Evolutionary conservation across 176 grass and related monocot species (phyloP).

Genomic region (Eragrostis curvula): DNA sequence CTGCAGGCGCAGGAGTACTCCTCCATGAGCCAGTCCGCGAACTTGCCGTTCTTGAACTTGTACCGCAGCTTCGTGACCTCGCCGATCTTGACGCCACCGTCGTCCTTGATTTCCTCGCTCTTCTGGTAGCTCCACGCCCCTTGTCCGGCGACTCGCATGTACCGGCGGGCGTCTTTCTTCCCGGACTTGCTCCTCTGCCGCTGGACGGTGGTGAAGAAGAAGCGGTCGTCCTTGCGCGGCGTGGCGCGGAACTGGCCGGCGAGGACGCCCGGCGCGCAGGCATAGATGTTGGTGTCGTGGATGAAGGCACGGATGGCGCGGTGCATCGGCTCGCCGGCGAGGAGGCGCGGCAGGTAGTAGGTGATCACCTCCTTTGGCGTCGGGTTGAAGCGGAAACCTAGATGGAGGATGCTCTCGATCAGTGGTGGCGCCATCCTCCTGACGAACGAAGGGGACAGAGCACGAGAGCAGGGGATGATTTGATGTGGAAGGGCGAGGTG

Average conservation of each 20-base stretch:
- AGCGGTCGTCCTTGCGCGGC: background rate
- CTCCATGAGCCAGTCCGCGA: conserved; percentile 23
- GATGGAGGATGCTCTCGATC: background rate
- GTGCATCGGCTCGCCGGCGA: background rate
- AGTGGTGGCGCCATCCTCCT: background rate
- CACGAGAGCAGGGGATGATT: too few species aligned
- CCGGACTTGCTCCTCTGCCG: background rate
- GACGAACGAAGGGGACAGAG: too few species aligned
- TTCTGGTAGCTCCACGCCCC: background rate
- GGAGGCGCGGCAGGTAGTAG: background rate
- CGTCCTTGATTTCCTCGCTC: background rate
- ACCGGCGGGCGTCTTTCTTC: too few species aligned
- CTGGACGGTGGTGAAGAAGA: background rate
- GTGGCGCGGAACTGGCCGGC: background rate
- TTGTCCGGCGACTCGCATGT: background rate
- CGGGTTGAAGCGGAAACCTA: background rate
- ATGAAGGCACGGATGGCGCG: background rate
- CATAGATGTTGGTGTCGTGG: background rate
- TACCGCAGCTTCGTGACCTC: background rate
- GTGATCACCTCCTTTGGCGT: background rate
- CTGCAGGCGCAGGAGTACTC: background rate
- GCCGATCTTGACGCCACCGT: background rate
- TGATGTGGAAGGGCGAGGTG: too few species aligned
- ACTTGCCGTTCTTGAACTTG: background rate
- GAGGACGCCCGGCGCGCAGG: background rate